Base-by-base conservation (phyloP, 441 rosid genomes). In the Populus hybrid region DNA sequence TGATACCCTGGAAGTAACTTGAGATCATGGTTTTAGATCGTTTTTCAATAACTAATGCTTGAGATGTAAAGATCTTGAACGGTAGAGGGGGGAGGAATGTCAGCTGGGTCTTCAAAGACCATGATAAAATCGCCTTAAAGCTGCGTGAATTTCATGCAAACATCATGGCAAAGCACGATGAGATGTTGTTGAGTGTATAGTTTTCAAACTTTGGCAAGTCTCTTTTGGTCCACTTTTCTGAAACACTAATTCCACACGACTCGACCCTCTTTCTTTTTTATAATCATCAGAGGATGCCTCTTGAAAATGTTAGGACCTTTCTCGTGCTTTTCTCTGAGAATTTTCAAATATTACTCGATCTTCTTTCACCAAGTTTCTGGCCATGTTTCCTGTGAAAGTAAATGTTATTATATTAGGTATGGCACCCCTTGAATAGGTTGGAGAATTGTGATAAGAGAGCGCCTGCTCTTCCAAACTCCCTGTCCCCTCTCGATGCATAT, bases 101-200 rank as follows among this genome's bases (percentile, higher is more conserved):
- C 28, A 45, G 76, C 23, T 64, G 74, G 78, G 74, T 26, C 45
- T 61, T 33, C 74, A 66, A 74, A 29, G 53, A 45, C 74, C 71
- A 77, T 42, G 79, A 74, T 63, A 68, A 64, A 64, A 56, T 76
- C 24, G 28, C 16, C 18, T 71, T 21, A 36, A 80, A 78, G 64
- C 24, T 64, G 77, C 45, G 63, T 78, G 84, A 83, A 81, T 76
- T 82, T 83, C 83, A 86, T 82, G 87, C 79, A 81, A 80, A 50
- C 85, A 88, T 85, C 87, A 88, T 88, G 81, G 77, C 86, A 9
- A 42, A 70, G 42, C 36, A 74, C 71, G 73, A 83, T 81, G 82
- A 77, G 85, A 81, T 81, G 86, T 67, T 68, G 75, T 59, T 75
- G 84, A 69, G 68, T 77, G 0, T 80, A 78, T 82, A 64, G 76